Evolutionary conservation across 805 yeast genomes (phyloP).

Genomic region (Phaffomyces antillensis): DNA sequence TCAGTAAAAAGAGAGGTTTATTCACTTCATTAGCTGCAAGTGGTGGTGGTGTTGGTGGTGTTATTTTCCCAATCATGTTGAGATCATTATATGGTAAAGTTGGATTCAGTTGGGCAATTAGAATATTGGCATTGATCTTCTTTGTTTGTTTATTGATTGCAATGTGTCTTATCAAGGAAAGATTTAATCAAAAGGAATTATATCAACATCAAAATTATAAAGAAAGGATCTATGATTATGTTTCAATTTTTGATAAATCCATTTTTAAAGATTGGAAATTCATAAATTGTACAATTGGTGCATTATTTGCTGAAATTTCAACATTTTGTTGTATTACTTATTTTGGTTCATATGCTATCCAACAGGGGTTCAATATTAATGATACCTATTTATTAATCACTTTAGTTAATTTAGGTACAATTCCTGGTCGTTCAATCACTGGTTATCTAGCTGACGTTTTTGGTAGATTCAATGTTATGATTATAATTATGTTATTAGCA

Average conservation of each 20-base stretch:
- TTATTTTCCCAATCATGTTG: constrained; percentile 40
- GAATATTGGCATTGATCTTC: constrained; percentile 40
- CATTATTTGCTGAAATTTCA: constrained; percentile 40
- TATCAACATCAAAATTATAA: constrained; percentile 8
- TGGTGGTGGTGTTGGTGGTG: constrained; percentile 48
- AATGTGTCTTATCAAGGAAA: constrained; percentile 25
- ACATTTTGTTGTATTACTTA: constrained; percentile 40
- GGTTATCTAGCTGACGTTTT: constrained; percentile 36
- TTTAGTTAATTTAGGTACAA: constrained; percentile 33
- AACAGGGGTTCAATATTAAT: constrained; percentile 33
- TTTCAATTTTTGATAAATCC: constrained; percentile 24
- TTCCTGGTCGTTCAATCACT: constrained; percentile 36
- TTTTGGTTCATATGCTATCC: constrained; percentile 43
- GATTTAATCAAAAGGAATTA: constrained; percentile 19
- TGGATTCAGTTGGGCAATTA: constrained; percentile 49
- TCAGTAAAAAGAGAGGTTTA: constrained; percentile 33
- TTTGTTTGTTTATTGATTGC: constrained; percentile 20
- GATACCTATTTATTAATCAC: constrained; percentile 40
- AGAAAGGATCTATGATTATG: constrained; percentile 12
- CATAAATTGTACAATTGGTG: constrained; percentile 35
- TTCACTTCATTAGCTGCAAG: constrained; percentile 40
- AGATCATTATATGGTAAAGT: constrained; percentile 32
- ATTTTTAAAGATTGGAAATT: constrained; percentile 40
- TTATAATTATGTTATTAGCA: constrained; percentile 27
- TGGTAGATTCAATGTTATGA: constrained; percentile 51